Evolutionary conservation across 805 yeast genomes (phyloP).

Genomic region (Metschnikowia arizonensis): DNA sequence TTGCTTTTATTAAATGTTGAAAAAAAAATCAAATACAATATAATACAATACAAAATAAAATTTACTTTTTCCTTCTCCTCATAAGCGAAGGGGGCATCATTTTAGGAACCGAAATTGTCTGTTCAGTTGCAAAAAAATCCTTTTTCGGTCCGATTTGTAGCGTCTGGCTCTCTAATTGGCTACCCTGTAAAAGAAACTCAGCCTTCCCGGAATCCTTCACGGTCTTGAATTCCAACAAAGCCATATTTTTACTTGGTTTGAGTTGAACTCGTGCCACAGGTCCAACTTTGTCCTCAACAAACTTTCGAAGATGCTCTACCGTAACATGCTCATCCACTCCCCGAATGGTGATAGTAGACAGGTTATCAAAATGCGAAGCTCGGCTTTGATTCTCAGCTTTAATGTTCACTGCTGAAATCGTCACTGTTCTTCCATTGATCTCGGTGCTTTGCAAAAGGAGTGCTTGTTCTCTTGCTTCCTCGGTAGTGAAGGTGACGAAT

Average conservation of each 20-base stretch:
- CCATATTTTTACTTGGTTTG: constrained; percentile 44
- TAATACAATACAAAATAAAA: too few species aligned
- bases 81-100: constrained; percentile 18
- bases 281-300: constrained; percentile 26
- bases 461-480: constrained; percentile 46
- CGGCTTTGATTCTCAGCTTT: constrained; percentile 16
- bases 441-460: constrained; percentile 37
- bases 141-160: constrained; percentile 12
- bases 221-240: constrained; percentile 45
- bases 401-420: constrained; percentile 46
- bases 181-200: constrained; percentile 39
- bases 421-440: constrained; percentile 45
- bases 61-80: constrained; percentile 10
- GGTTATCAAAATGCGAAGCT: constrained; percentile 18
- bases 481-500: constrained; percentile 47
- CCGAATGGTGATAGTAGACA: constrained; percentile 19
- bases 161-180: constrained; percentile 30
- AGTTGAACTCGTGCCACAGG: constrained; percentile 41
- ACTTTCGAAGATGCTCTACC: constrained; percentile 27
- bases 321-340: constrained; percentile 35
- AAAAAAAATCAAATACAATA: neutral
- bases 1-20: neutral
- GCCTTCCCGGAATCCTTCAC: constrained; percentile 50
- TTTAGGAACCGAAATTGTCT: constrained; percentile 9
- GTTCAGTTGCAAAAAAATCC: constrained; percentile 10